Percentiles rank a stretch among this genome's conserved stretches.
These are phyloP conservation scores for Pythium guiyangense DNA, from an alignment of 352 stramenopile species.

Conservation along the genomic window DNA sequence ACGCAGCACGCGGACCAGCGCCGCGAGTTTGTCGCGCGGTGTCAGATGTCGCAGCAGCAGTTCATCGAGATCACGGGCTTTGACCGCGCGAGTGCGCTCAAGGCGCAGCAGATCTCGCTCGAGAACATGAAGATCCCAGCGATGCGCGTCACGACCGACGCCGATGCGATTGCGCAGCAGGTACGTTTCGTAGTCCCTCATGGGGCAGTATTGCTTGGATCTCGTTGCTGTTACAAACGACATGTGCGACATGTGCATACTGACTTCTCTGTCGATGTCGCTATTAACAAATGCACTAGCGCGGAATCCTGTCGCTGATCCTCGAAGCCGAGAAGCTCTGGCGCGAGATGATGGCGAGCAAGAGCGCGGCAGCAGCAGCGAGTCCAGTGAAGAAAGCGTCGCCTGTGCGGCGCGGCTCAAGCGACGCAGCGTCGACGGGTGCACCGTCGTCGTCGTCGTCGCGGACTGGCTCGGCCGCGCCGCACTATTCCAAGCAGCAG, in stretches of 20 bases:
- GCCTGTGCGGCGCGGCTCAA: not conserved
- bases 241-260: not conserved
- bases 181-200: conserved; percentile 17
- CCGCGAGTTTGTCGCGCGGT: conserved; percentile 59
- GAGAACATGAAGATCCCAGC: conserved; percentile 71
- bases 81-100: conserved; percentile 53
- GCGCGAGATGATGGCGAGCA: conserved; percentile 36
- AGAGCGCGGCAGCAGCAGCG: conserved; percentile 5
- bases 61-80: conserved; percentile 75
- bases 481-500: conserved; percentile 4
- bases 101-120: conserved; percentile 66
- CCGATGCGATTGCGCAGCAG: conserved; percentile 38
- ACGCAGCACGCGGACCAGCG: conserved; percentile 60
- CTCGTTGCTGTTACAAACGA: too few species aligned
- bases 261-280: not conserved
- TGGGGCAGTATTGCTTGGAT: too few species aligned
- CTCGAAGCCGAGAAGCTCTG: conserved; percentile 66
- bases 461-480: too few species aligned
- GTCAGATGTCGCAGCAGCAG: conserved; percentile 70
- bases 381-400: conserved; percentile 1
- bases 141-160: conserved; percentile 52
- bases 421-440: not conserved
- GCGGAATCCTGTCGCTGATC: conserved; percentile 62
- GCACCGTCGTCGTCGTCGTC: too few species aligned
- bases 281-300: conserved; percentile 19